Base-by-base conservation (phyloP, 768 basidiomycete genomes). In the Suillus subluteus region DNA sequence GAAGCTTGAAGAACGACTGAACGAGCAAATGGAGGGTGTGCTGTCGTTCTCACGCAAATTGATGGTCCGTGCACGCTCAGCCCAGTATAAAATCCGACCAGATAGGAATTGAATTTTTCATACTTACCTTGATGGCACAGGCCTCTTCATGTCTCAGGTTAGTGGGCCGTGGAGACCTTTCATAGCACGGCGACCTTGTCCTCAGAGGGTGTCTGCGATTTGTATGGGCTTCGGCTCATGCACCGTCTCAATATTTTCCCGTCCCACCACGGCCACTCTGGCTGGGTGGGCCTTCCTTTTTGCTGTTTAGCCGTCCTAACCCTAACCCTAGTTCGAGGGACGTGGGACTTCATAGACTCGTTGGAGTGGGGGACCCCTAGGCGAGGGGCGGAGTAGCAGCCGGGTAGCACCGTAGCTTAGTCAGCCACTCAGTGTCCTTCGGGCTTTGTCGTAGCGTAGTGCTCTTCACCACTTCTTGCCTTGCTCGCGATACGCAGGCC, bases 191-290 rank as follows among this genome's bases (percentile, higher is more conserved):
- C 83, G 83, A 83, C 83, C 80, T 52, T 83, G 82, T 83, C 83
- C 83, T 65, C 82, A 83, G 80, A 80, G 82, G 80, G 79, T 73
- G 62, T 71, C 44, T 64, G 63, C 71, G 78, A 78, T 79, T 84
- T 83, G 83, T 83, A 79, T 83, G 77, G 75, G 85, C 86, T 86
- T 84, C 81, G 87, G 88, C 82, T 83, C 86, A 88, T 88, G 89
- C 88, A 90, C 83, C 84, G 87, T 89, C 87, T 82, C 71, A 89
- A 90, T 90, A 90, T 90, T 90, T 90, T 83, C 88, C 88, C 77
- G 88, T 89, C 85, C 86, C 80, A 80, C 83, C 83, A 82, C 72
- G 82, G 83, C 83, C 83, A 78, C 82, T 84, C 82, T 81, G 82
- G 82, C 82, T 81, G 82, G 82, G 80, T 74, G 78, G 82, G 81